phyloP scores from a whole-genome alignment of 192 early-diverging fungal genomes.

The Coemansia sp. region DNA sequence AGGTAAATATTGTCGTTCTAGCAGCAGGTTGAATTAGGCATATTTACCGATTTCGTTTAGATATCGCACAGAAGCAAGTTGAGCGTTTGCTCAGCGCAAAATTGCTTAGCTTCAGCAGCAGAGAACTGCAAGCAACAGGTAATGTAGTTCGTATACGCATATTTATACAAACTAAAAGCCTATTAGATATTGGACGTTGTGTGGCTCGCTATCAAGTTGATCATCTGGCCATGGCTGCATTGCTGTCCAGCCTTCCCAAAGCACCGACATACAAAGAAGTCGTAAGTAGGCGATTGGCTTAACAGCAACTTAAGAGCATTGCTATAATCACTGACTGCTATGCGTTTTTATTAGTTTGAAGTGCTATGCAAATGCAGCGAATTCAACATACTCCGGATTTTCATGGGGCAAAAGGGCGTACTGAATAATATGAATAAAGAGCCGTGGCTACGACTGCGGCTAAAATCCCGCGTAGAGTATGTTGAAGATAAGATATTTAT shows the following conservation, averaged over 20 bases:
- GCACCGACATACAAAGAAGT: slow-evolving; percentile 23
- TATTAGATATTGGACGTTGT: slow-evolving; percentile 25
- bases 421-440: slow-evolving; percentile 38
- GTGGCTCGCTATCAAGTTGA: slow-evolving; percentile 34
- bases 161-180: background rate
- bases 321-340: background rate
- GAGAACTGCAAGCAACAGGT: background rate
- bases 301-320: too few relatives aligned
- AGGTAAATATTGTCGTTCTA: too few relatives aligned
- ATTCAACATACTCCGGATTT: slow-evolving; percentile 23
- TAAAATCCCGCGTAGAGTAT: slow-evolving; percentile 10
- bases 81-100: background rate
- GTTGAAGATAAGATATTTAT: slow-evolving; percentile 31
- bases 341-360: slow-evolving; percentile 19
- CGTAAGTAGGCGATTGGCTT: slow-evolving; percentile 14
- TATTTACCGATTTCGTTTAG: background rate
- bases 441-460: slow-evolving; percentile 7
- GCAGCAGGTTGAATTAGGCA: too few relatives aligned
- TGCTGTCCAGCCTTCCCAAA: slow-evolving; percentile 10
- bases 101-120: background rate
- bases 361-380: slow-evolving; percentile 18
- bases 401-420: slow-evolving; percentile 36
- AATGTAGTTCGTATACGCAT: background rate
- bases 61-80: background rate
- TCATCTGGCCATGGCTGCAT: slow-evolving; percentile 20